A percentile compares a stretch with the other conserved stretches of the same genome.
Conservation (phyloP, 176 grass and related monocot species). For the bread wheat (Triticum aestivum) region IWGSC_CS_RefSeq_v2.1 NC_057794.1:370249121-370249620, state of each 20-base stretch:
- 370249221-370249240: not conserved
- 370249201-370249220: too few species aligned
- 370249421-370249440: not conserved
- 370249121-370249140: not conserved
- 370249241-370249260: conserved; percentile 12
- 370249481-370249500: conserved; percentile 16
- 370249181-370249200: not conserved
- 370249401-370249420: not conserved
- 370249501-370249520: conserved; percentile 1
- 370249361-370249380: not conserved
- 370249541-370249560: not conserved
- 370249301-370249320: not conserved
- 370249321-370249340: not conserved
- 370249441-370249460: not conserved
- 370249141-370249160: conserved; percentile 1
- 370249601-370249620: not conserved
- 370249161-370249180: not conserved
- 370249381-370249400: not conserved
- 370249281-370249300: not conserved
- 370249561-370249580: not conserved
- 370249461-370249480: not conserved
- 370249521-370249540: not conserved
- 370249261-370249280: conserved; percentile 15
- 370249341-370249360: not conserved
- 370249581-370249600: not conserved